Evolutionary conservation across 2,329 filamentous ascomycete species (phyloP).

Genomic region (Pseudonectria buxi): DNA sequence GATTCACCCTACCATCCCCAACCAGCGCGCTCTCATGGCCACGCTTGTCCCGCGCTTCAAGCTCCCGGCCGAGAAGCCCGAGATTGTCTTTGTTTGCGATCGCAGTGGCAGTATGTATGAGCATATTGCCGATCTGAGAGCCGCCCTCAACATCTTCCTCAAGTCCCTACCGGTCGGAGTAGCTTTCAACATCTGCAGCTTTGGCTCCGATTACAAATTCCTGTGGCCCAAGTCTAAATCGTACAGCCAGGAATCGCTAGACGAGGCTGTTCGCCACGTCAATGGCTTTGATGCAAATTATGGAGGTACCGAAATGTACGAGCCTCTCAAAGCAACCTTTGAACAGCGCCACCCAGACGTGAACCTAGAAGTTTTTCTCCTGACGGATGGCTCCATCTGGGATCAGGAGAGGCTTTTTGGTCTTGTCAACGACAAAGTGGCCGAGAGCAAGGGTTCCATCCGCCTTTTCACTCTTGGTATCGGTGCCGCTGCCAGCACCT

Average conservation of each 20-base stretch:
- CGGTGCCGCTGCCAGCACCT: conserved; percentile 42
- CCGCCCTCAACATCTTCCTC: conserved; percentile 56
- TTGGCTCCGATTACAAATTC: conserved; percentile 43
- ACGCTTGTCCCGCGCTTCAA: conserved; percentile 65
- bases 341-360: conserved; percentile 36
- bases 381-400: conserved; percentile 54
- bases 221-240: conserved; percentile 41
- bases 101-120: conserved; percentile 59
- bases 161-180: conserved; percentile 57
- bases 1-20: conserved; percentile 52
- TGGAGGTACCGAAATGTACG: conserved; percentile 48
- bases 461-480: conserved; percentile 51
- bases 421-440: conserved; percentile 37
- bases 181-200: conserved; percentile 66
- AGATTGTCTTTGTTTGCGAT: conserved; percentile 68
- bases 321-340: conserved; percentile 39
- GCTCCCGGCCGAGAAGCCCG: conserved; percentile 46
- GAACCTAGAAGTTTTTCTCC: conserved; percentile 46
- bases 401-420: conserved; percentile 35
- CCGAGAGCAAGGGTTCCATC: conserved; percentile 34
- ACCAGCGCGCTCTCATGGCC: conserved; percentile 61
- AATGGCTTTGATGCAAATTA: conserved; percentile 37
- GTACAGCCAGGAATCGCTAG: conserved; percentile 39
- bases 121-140: conserved; percentile 46
- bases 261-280: conserved; percentile 37